phyloP scores from a whole-genome alignment of 1,139 yeast species.

The Arxiozyma bovina region DNA sequence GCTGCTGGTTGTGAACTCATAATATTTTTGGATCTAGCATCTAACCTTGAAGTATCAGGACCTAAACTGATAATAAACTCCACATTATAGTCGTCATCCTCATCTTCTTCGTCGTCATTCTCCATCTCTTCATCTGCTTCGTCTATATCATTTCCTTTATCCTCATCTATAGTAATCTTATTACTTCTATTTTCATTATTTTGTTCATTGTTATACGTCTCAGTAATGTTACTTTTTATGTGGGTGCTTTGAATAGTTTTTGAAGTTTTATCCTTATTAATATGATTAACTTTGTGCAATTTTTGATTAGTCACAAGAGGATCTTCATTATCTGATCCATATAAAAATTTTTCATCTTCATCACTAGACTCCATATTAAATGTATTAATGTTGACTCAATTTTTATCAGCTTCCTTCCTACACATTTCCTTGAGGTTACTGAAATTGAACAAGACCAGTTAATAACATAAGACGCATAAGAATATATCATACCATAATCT shows the following conservation, averaged over 20 bases:
- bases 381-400: not conserved
- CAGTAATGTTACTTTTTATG: not conserved
- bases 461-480: too few relatives aligned
- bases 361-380: conserved; percentile 31
- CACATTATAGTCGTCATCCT: conserved; percentile 38
- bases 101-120: not conserved
- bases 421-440: too few relatives aligned
- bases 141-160: conserved; percentile 19
- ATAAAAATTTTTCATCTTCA: conserved; percentile 78
- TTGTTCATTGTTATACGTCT: not conserved
- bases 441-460: too few relatives aligned
- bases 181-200: not conserved
- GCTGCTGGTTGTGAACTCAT: conserved; percentile 15
- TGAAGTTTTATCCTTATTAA: conserved; percentile 1
- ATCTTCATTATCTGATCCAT: conserved; percentile 61
- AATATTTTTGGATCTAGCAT: conserved; percentile 19
- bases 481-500: too few relatives aligned
- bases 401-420: not conserved
- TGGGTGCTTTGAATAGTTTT: not conserved
- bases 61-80: conserved; percentile 54
- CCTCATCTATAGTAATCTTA: conserved; percentile 23
- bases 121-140: conserved; percentile 37
- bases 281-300: conserved; percentile 6
- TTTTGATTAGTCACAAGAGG: not conserved
- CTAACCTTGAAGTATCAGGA: conserved; percentile 30